Percentiles rank a stretch among this genome's conserved stretches.
These are phyloP conservation scores for Aspergillaceae sp. DNA, from an alignment of 2,329 filamentous ascomycete species.

Conservation along the genomic window DNA sequence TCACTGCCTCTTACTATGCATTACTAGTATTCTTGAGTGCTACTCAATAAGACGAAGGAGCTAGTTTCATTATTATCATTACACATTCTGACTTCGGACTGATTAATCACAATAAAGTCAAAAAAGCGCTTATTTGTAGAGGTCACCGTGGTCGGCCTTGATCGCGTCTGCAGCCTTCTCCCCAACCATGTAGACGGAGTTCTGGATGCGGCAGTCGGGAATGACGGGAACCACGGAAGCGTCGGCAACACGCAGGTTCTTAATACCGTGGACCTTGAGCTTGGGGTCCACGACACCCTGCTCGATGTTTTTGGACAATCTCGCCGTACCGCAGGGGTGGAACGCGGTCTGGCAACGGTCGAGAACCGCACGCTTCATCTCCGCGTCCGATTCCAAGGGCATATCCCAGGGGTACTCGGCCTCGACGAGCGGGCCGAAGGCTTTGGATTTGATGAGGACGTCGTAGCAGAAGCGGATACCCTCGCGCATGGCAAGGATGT, in stretches of 20 bases:
- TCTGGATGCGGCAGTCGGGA: not conserved
- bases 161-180: not conserved
- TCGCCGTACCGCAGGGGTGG: not conserved
- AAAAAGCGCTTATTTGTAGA: not conserved
- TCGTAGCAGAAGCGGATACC: conserved; percentile 47
- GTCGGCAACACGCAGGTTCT: not conserved
- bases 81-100: not conserved
- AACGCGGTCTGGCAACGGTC: not conserved
- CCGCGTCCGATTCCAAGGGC: not conserved
- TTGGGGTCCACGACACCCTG: not conserved
- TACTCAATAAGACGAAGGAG: not conserved
- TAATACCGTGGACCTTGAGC: not conserved
- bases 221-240: not conserved
- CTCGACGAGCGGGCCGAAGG: conserved; percentile 34
- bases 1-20: no score
- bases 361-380: not conserved
- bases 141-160: not conserved
- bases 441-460: conserved; percentile 46
- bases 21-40: no score
- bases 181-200: not conserved
- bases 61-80: not conserved
- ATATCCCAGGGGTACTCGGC: conserved; percentile 30
- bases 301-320: not conserved
- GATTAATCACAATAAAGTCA: not conserved
- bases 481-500: conserved; percentile 48